Evolutionary conservation across 1,139 yeast species (phyloP), one percentile per base, ranked within the genome.

Genomic region (Pichia terricola): DNA sequence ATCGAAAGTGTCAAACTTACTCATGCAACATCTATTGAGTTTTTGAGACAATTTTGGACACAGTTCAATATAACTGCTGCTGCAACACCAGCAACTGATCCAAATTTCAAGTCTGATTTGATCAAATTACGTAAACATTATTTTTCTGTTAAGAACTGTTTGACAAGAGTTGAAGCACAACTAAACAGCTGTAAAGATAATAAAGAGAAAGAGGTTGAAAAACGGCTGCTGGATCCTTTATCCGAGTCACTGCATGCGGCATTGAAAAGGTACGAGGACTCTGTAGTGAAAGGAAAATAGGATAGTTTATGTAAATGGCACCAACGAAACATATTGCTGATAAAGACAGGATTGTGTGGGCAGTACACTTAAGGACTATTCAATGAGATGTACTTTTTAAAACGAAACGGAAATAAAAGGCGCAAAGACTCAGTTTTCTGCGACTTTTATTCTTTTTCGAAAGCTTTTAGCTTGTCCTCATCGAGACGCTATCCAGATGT

Each of bases 1-100:
- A 44, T 73, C 26, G 77, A 73, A 45, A 61, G 65, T 41, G 59
- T 75, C 26, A 57, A 77, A 37, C 57, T 76, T 32, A 67, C 77
- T 25, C 88, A 82, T 56, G 73, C 80, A 2, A 80, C 89, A 0
- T 75, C 87, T 1, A 70, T 79, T 36, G 91, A 82, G 59, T 81
- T 81, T 55, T 59, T 82, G 39, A 72, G 77, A 45, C 89, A 82
- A 58, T 82, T 81, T 57, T 82, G 87, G 82, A 59, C 70, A 5
- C 79, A 77, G 54, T 77, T 75, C 53, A 72, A 72, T 50, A 73
- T 79, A 31, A 55, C 60, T 31, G 50, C 60, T 10, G 44, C 46
- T 10, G 52, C 61, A 1, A 51, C 61, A 1, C 54, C 57, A 3
- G 77, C 78, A 10, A 81, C 77, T 43, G 69, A 75, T 22, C 65